phyloP scores from a whole-genome alignment of 2,329 filamentous ascomycete species.

The Ilyonectria robusta region DNA sequence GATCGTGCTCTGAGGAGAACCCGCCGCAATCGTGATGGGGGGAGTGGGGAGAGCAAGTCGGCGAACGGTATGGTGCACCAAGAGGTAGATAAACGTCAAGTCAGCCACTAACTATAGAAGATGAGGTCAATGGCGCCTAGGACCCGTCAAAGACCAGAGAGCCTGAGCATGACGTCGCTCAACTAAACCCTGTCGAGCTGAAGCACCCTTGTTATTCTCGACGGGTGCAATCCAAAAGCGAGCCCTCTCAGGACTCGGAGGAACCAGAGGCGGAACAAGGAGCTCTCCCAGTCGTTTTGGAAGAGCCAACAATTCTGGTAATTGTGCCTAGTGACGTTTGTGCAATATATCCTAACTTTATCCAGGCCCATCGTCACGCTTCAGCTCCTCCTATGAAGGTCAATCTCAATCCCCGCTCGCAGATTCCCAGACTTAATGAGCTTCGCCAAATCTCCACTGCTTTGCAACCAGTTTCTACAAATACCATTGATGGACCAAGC shows the following conservation, averaged over 20 bases:
- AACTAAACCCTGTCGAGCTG: slow-evolving; percentile 39
- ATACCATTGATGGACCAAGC: not conserved
- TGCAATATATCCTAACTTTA: slow-evolving; percentile 19
- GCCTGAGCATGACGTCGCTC: slow-evolving; percentile 35
- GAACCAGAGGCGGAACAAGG: slow-evolving; percentile 23
- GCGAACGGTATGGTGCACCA: slow-evolving; percentile 37
- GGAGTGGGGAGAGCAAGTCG: slow-evolving; percentile 7
- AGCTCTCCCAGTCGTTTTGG: slow-evolving; percentile 5
- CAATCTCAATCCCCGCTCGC: slow-evolving; percentile 28
- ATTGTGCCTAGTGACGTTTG: not conserved
- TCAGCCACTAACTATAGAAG: slow-evolving; percentile 35
- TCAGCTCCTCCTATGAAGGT: slow-evolving; percentile 44
- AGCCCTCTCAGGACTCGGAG: slow-evolving; percentile 54
- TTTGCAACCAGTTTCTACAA: not conserved
- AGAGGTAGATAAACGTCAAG: not conserved
- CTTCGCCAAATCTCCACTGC: slow-evolving; percentile 24
- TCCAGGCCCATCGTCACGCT: slow-evolving; percentile 44
- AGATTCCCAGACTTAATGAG: slow-evolving; percentile 46
- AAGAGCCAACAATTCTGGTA: slow-evolving; percentile 35
- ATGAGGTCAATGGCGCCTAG: slow-evolving; percentile 36
- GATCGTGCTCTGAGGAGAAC: slow-evolving; percentile 38
- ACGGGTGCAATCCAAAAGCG: slow-evolving; percentile 64
- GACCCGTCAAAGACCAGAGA: slow-evolving; percentile 37
- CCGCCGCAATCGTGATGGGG: slow-evolving; percentile 4
- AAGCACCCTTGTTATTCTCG: slow-evolving; percentile 58